Conservation (phyloP, 2,329 filamentous ascomycete genomes). For the Cladobotryum mycophilum region DNA sequence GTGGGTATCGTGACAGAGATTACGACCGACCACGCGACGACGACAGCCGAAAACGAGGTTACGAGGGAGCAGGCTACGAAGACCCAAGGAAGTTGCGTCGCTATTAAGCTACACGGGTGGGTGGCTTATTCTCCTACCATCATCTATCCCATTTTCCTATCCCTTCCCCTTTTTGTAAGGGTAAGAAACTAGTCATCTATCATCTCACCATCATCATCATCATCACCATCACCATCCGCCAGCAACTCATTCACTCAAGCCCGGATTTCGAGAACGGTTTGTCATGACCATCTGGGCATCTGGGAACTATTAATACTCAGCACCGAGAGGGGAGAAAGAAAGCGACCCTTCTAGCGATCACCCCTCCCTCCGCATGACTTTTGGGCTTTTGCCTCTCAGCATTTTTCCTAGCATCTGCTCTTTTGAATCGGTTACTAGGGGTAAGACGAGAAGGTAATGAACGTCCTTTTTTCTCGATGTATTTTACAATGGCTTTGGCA, state of each 20-base stretch:
- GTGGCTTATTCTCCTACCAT: slow-evolving; percentile 8
- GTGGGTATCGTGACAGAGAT: slow-evolving; percentile 44
- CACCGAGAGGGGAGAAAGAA: not conserved
- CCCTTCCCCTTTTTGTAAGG: slow-evolving; percentile 2
- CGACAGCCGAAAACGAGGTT: slow-evolving; percentile 59
- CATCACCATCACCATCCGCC: not conserved
- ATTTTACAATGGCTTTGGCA: slow-evolving; percentile 13
- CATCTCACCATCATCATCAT: not conserved
- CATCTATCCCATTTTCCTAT: slow-evolving; percentile 5
- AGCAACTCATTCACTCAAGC: slow-evolving; percentile 1
- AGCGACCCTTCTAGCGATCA: not conserved
- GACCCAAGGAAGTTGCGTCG: slow-evolving; percentile 64
- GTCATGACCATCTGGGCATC: not conserved
- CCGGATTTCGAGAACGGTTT: slow-evolving; percentile 1
- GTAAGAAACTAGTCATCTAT: slow-evolving; percentile 8
- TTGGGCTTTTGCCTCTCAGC: not conserved
- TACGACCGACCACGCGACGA: slow-evolving; percentile 53
- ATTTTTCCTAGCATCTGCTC: not conserved
- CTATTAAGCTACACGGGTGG: slow-evolving; percentile 39
- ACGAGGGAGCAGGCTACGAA: slow-evolving; percentile 75
- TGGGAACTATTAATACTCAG: slow-evolving; percentile 1
- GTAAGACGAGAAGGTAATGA: slow-evolving; percentile 5
- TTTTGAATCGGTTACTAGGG: not conserved
- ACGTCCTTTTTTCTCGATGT: slow-evolving; percentile 17
- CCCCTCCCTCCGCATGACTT: not conserved